These are phyloP conservation scores for Cercophora newfieldiana DNA, from an alignment of 495 filamentous ascomycete genomes.

Conservation along the genomic window DNA sequence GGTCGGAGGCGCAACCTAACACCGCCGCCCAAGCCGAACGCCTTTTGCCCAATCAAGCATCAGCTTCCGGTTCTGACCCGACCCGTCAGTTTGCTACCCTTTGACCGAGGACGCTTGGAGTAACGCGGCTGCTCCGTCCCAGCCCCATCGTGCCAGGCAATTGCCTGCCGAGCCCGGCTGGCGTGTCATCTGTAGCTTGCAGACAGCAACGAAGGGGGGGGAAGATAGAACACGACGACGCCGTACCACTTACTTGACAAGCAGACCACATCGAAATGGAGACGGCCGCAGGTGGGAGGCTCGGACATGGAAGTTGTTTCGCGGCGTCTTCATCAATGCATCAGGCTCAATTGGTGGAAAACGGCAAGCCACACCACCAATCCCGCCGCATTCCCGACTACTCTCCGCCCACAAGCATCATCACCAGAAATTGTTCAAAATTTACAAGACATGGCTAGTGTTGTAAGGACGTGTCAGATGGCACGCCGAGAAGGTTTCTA, in stretches of 20 bases:
- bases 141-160: not conserved
- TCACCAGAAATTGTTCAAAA: not conserved
- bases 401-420: not conserved
- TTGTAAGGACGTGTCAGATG: not conserved
- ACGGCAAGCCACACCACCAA: conserved; percentile 8
- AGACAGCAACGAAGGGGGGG: not conserved
- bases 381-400: conserved; percentile 12
- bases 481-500: not conserved
- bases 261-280: not conserved
- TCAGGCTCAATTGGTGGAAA: conserved; percentile 6
- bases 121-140: not conserved
- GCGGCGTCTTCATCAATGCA: not conserved
- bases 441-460: not conserved
- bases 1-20: not conserved
- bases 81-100: not conserved
- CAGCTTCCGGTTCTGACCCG: too few species aligned
- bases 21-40: conserved; percentile 14
- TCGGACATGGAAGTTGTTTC: not conserved
- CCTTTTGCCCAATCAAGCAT: not conserved
- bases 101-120: not conserved
- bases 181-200: not conserved
- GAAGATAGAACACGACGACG: not conserved
- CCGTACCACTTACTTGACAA: not conserved
- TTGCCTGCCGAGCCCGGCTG: not conserved
- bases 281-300: conserved; percentile 4